phyloP scores from a whole-genome alignment of 768 basidiomycete genomes.

The Erythrobasidium yunnanense region DNA sequence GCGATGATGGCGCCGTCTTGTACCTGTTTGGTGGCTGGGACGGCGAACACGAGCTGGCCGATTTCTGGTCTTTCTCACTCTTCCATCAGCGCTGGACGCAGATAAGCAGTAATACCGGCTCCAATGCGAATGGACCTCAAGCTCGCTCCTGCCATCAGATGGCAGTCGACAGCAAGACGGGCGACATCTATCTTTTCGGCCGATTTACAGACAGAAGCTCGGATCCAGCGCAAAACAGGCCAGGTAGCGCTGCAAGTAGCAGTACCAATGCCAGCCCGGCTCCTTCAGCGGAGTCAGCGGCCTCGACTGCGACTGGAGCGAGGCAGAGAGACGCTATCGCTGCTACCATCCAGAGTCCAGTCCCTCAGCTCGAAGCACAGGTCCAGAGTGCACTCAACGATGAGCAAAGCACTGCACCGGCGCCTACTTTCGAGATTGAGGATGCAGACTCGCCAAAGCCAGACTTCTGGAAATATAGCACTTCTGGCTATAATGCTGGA shows the following conservation, averaged over 20 bases:
- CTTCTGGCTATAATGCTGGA: background rate
- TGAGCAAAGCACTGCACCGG: too few species aligned
- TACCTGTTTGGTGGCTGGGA: constrained; percentile 28
- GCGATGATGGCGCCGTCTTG: background rate
- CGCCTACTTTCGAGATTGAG: too few species aligned
- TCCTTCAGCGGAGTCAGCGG: too few species aligned
- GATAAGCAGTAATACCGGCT: background rate
- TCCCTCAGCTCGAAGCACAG: background rate
- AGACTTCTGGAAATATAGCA: constrained; percentile 25
- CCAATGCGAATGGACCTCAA: background rate
- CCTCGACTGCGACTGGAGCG: too few species aligned
- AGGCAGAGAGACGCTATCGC: too few species aligned
- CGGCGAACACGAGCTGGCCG: constrained; percentile 22
- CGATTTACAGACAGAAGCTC: constrained; percentile 20
- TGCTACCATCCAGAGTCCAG: background rate
- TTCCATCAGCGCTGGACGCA: background rate
- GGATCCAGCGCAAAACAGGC: too few species aligned
- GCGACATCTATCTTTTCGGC: constrained; percentile 28
- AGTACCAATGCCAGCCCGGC: too few species aligned
- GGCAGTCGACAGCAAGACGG: constrained; percentile 17
- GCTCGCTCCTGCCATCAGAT: constrained; percentile 24
- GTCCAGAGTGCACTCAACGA: background rate
- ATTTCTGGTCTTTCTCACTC: constrained; percentile 23
- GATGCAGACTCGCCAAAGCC: background rate
- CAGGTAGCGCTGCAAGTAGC: too few species aligned